These are phyloP conservation scores for Botryosphaeria agaves DNA, from an alignment of 2,329 filamentous ascomycete genomes.

Conservation along the genomic window DNA sequence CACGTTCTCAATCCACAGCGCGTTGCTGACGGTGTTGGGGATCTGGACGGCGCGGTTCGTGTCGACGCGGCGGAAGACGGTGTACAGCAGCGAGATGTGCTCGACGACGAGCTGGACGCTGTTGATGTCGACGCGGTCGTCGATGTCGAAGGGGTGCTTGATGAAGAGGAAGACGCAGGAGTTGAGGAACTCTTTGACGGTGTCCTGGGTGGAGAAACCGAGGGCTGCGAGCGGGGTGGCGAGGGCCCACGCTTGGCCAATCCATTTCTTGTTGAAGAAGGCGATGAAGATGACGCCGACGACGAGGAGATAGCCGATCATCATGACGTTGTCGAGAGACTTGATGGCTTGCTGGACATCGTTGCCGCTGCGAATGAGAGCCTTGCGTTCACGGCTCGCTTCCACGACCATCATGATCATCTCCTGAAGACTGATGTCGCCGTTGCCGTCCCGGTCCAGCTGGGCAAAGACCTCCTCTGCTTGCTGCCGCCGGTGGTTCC, in stretches of 20 bases:
- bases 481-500: conserved; percentile 7
- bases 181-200: conserved; percentile 86
- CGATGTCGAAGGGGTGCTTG: conserved; percentile 36
- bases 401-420: conserved; percentile 14
- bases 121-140: conserved; percentile 15
- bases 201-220: conserved; percentile 92
- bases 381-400: conserved; percentile 12
- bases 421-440: conserved; percentile 16
- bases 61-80: conserved; percentile 13
- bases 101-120: conserved; percentile 12
- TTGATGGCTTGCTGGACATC: conserved; percentile 17
- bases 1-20: conserved; percentile 20
- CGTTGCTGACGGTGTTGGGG: conserved; percentile 18
- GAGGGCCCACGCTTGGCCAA: conserved; percentile 37
- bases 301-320: conserved; percentile 10
- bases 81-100: conserved; percentile 16
- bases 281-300: conserved; percentile 15
- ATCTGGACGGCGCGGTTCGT: conserved; percentile 14
- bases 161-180: conserved; percentile 98
- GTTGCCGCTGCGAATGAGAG: conserved; percentile 13
- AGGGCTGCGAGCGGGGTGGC: conserved; percentile 84
- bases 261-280: conserved; percentile 13
- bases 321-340: conserved; percentile 15
- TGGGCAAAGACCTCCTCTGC: conserved; percentile 14
- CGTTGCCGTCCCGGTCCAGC: conserved; percentile 16